Percentiles rank a stretch among this genome's conserved stretches.
phyloP scores from a whole-genome alignment of 495 filamentous ascomycete genomes.

The Aspergillus ostianus region DNA sequence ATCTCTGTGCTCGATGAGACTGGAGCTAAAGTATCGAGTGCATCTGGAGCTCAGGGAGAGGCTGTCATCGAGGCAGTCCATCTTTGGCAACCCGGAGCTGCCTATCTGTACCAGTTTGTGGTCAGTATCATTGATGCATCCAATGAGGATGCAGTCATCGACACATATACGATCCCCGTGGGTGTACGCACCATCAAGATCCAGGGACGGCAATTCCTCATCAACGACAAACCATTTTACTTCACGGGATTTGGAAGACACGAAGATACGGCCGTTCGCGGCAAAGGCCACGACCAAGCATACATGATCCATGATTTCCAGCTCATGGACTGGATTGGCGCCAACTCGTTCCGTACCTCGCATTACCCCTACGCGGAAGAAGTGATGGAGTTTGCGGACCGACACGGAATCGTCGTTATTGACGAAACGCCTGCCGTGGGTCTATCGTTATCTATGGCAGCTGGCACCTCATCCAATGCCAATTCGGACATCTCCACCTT shows the following conservation, averaged over 20 bases:
- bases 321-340: constrained; percentile 22
- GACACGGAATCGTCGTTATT: neutral
- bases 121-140: neutral
- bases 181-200: neutral
- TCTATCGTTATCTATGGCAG: neutral
- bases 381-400: constrained; percentile 16
- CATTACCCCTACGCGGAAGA: constrained; percentile 27
- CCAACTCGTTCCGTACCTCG: constrained; percentile 25
- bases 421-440: neutral
- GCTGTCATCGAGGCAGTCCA: neutral
- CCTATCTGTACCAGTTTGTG: neutral
- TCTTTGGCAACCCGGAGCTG: neutral
- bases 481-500: neutral
- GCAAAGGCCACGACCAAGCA: constrained; percentile 1
- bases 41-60: too few species aligned
- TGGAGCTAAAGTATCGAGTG: too few species aligned
- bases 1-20: too few species aligned
- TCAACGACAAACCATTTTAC: neutral
- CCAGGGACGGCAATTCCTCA: neutral
- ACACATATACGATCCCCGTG: neutral
- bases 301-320: constrained; percentile 24
- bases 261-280: neutral
- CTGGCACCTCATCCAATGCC: too few species aligned
- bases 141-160: neutral
- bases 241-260: neutral